Evolutionary conservation across 345 rosid genomes (phyloP).

Genomic region (Adansonia digitata): DNA sequence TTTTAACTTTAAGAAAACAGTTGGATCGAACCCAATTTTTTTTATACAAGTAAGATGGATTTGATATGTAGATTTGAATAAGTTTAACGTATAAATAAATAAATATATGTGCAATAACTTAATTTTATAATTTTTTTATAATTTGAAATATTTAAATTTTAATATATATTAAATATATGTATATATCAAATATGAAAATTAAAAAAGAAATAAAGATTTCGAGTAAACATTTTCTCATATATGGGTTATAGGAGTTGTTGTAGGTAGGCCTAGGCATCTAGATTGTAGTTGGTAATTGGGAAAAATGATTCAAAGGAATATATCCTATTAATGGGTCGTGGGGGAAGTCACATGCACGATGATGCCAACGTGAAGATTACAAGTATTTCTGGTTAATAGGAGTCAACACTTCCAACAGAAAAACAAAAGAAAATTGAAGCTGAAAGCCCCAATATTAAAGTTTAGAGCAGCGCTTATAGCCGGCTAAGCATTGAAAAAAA

Average conservation of each 20-base stretch:
- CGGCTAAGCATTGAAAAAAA: background rate
- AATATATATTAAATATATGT: too few species aligned
- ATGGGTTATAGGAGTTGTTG: too few species aligned
- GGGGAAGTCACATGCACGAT: background rate
- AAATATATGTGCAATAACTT: too few species aligned
- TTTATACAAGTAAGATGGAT: background rate
- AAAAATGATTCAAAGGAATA: background rate
- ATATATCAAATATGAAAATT: too few species aligned
- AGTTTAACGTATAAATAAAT: too few species aligned
- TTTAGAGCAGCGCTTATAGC: slow-evolving; percentile 11
- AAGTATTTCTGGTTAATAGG: background rate
- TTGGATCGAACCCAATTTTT: background rate
- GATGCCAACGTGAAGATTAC: background rate
- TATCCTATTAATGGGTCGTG: background rate
- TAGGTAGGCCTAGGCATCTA: background rate
- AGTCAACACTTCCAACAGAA: background rate
- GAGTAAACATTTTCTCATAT: too few species aligned
- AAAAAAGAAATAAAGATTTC: too few species aligned
- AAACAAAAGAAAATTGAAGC: background rate
- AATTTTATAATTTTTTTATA: too few species aligned
- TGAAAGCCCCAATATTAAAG: background rate
- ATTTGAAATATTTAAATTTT: too few species aligned
- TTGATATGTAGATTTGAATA: background rate
- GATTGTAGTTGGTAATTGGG: background rate
- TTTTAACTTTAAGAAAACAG: background rate